Evolutionary conservation across 2,329 filamentous ascomycete species (phyloP), one percentile per base, ranked within the genome.

Genomic region (Lecanosticta acicola): DNA sequence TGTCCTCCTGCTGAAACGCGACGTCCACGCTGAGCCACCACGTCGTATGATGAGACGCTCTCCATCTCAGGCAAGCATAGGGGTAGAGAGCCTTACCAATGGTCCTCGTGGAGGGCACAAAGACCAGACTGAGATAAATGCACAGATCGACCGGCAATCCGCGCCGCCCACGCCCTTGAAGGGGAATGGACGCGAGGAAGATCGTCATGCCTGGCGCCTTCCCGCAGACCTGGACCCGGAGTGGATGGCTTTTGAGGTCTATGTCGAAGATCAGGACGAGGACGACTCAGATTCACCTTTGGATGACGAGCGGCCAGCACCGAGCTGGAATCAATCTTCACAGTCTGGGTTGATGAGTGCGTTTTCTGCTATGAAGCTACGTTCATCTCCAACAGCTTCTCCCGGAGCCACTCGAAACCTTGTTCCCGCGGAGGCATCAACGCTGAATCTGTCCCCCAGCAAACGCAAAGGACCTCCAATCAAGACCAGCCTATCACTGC

Each of bases 171-270:
- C 53, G 14, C 53, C 56, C n/a, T 9, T 38, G 10, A 19, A 11
- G 29, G 43, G 4, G 34, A 20, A 11, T 19, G 10, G 7, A 8
- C 35, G 13, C 14, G 35, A 9, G 19, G 3, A 7, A 20, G 33
- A 16, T 35, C 24, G 11, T 5, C 24, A 5, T 29, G 36, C 26
- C 18, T 49, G 46, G 46, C 48, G 53, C 3, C 40, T 56, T 9
- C 51, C 54, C 0, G 73, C 75, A 1, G 84, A 89, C 49, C 72
- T 95, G 0, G 90, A 95, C 56, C 81, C 85, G 0, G 90, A 94
- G 66, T 96, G 90, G 90, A 79, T 95, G 54, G 90, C 90, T 0
- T 80, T 96, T 13, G 88, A 95, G 62, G 86, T 95, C 1, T 93
- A 84, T 61, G 77, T 79, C 13, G 82, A 87, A 20, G 74, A 80